These are phyloP conservation scores for Debaryomycetaceae sp. DNA, from an alignment of 1,139 yeast genomes.

Conservation along the genomic window DNA sequence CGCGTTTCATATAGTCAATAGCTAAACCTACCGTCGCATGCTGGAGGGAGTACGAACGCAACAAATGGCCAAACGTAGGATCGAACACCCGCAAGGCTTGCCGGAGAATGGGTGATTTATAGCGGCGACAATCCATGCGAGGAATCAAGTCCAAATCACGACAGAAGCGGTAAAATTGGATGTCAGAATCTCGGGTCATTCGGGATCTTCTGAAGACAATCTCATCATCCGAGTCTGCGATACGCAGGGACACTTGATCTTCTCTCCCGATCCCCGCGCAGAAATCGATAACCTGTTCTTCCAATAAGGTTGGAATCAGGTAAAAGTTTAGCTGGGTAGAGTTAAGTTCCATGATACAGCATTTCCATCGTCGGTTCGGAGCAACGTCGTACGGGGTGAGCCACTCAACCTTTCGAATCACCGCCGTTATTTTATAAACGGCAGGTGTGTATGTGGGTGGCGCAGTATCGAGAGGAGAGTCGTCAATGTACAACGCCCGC, in stretches of 20 bases:
- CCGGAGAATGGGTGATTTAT: constrained; percentile 2
- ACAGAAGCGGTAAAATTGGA: constrained; percentile 25
- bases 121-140: constrained; percentile 3
- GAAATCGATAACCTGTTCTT: constrained; percentile 16
- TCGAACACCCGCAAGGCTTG: background rate
- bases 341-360: constrained; percentile 53
- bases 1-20: constrained; percentile 51
- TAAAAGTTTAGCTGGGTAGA: constrained; percentile 68
- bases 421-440: constrained; percentile 41
- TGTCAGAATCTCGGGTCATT: constrained; percentile 25
- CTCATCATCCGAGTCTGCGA: constrained; percentile 7
- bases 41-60: constrained; percentile 53
- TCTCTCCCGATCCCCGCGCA: background rate
- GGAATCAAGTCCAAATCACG: constrained; percentile 12
- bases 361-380: constrained; percentile 52
- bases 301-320: constrained; percentile 24
- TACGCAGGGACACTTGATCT: constrained; percentile 4
- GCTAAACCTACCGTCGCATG: constrained; percentile 64
- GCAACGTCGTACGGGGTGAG: constrained; percentile 55
- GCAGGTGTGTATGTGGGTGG: constrained; percentile 49
- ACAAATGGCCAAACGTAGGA: constrained; percentile 3
- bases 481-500: background rate
- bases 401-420: constrained; percentile 55
- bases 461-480: constrained; percentile 12
- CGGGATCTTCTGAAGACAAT: constrained; percentile 11